Evolutionary conservation across 768 basidiomycete genomes (phyloP), one percentile per base, ranked within the genome.

Genomic region (Tulasnella sp.): DNA sequence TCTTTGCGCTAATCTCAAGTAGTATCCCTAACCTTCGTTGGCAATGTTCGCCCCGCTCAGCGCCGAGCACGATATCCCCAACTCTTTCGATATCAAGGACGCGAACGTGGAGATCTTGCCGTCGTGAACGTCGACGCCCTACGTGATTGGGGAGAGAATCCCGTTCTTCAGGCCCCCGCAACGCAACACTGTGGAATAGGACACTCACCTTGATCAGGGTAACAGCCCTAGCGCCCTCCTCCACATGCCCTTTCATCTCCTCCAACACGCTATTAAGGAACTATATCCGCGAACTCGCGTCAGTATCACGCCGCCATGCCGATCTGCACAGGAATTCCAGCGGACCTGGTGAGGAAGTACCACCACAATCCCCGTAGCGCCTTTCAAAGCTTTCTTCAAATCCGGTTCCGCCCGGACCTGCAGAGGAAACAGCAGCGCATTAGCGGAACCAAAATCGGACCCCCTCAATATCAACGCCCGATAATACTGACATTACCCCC

Each of bases 41-140:
- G 83, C 83, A 72, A 84, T 83, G 76, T 84, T 84, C 52, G 83
- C 83, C 5, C 83, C 83, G 36, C 80, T 81, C n/a, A 84, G 75
- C 1, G 82, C 81, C 6, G 81, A 80, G 72, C 80, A 82, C 14
- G 78, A 77, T 64, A 82, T 78, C 19, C 79, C 80, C 32, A 84
- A 78, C 32, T 78, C 75, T 32, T 79, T 75, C 47, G 80, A 77
- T 75, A 84, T 83, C 22, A 82, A 78, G 68, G 83, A 82, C 26
- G 82, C 79, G 75, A 82, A 83, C 76, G 83, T 80, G 71, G 79
- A 76, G 75, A 84, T 83, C 44, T 81, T 75, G 62, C 74, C 70
- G 9, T 77, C 79, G 9, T 80, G 74, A 41, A 84, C 82, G 41
- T 82, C 81, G 62, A 84, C 82, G 29, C 83, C 83, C 81, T 82